Conservation (phyloP, 768 basidiomycete genomes). For the Mycena galericulata region DNA sequence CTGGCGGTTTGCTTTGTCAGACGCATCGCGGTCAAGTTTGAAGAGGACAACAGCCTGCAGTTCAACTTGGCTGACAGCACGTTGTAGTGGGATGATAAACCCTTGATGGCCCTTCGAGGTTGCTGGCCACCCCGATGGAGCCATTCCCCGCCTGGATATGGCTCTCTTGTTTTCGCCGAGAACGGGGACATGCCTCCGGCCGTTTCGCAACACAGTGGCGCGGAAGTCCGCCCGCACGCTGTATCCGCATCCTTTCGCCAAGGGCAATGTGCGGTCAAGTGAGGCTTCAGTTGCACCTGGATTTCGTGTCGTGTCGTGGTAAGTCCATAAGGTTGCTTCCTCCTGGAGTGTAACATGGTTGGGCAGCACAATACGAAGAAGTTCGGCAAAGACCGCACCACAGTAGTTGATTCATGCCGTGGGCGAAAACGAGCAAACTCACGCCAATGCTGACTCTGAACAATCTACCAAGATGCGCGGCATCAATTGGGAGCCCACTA, state of each 20-base stretch:
- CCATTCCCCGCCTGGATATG: background rate
- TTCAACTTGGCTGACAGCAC: background rate
- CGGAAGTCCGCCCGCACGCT: constrained; percentile 2
- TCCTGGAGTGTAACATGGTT: background rate
- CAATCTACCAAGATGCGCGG: too few species aligned
- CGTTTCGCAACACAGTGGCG: background rate
- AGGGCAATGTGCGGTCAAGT: background rate
- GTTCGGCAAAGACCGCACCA: background rate
- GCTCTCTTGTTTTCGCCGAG: constrained; percentile 14
- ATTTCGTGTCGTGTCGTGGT: constrained; percentile 1
- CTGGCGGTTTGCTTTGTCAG: background rate
- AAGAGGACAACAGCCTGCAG: constrained; percentile 9
- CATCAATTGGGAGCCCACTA: too few species aligned
- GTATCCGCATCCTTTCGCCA: background rate
- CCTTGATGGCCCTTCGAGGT: background rate
- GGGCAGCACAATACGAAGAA: background rate
- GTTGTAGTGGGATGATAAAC: constrained; percentile 1
- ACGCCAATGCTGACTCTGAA: too few species aligned
- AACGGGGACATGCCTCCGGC: background rate
- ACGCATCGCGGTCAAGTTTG: background rate
- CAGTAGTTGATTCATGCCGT: too few species aligned
- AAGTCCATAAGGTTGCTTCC: constrained; percentile 7
- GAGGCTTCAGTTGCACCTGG: background rate
- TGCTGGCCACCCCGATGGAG: constrained; percentile 11
- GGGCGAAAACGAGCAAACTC: too few species aligned